Conservation (phyloP, 345 rosid species). For the Nasturtium officinale region DNA sequence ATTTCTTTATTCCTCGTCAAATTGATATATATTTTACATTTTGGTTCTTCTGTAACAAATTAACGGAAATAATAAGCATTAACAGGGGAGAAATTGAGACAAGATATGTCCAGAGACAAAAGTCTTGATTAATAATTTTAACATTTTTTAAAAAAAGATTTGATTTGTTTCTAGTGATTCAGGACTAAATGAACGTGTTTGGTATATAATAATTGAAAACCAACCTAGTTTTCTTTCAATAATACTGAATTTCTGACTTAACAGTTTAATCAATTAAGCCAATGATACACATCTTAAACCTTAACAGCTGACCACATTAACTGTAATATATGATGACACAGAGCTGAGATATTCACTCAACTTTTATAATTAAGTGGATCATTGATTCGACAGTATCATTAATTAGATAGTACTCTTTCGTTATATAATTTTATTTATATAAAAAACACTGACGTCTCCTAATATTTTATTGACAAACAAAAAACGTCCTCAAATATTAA, state of each 20-base stretch:
- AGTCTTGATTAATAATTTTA: slow-evolving; percentile 12
- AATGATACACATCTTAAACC: slow-evolving; percentile 24
- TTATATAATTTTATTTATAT: not conserved
- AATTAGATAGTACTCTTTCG: not conserved
- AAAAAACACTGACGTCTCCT: no score
- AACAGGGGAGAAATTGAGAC: slow-evolving; percentile 6
- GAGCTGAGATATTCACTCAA: slow-evolving; percentile 2
- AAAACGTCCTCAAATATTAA: not conserved
- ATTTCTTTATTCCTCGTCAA: not conserved
- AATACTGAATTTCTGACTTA: not conserved
- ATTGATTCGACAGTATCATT: slow-evolving; percentile 1
- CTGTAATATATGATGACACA: slow-evolving; percentile 24
- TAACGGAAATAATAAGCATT: not conserved
- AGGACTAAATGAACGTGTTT: slow-evolving; percentile 20
- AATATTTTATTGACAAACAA: no score
- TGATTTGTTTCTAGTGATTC: slow-evolving; percentile 35
- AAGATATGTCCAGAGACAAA: slow-evolving; percentile 31
- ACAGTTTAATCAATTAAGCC: not conserved
- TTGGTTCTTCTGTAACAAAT: not conserved
- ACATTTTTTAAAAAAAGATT: not conserved
- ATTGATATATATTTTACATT: not conserved
- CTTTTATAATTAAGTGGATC: not conserved
- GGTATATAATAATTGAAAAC: slow-evolving; percentile 10
- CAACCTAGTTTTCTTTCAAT: not conserved
- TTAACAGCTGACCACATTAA: slow-evolving; percentile 34